These are phyloP conservation scores for Silene coronaria DNA, from an alignment of 179 eudicot genomes.

Conservation along the genomic window DNA sequence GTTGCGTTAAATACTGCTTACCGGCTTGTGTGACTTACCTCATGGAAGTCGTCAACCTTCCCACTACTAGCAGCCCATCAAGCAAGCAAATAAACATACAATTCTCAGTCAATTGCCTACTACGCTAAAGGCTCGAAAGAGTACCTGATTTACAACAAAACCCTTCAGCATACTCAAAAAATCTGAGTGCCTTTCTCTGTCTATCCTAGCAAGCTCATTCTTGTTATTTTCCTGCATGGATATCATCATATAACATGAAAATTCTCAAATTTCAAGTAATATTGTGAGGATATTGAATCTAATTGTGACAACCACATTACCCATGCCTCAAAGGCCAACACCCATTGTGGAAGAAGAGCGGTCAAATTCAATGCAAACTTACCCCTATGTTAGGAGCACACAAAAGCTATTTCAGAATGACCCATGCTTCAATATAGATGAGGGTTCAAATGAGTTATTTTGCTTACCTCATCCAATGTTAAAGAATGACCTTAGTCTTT, in stretches of 20 bases:
- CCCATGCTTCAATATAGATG: neutral
- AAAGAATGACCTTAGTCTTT: neutral
- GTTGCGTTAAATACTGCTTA: neutral
- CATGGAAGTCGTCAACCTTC: neutral
- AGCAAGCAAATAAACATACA: neutral
- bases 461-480: neutral
- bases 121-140: neutral
- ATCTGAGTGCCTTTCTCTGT: constrained; percentile 40
- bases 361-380: neutral
- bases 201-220: constrained; percentile 42
- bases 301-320: neutral
- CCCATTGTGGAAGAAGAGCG: neutral
- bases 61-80: neutral
- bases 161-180: constrained; percentile 48
- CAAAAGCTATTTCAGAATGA: neutral
- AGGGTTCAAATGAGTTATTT: neutral
- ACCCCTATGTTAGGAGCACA: neutral
- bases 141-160: constrained; percentile 49
- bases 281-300: neutral
- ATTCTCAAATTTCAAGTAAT: neutral
- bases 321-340: neutral
- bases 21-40: neutral
- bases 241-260: neutral
- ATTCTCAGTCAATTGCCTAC: neutral
- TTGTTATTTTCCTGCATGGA: constrained; percentile 41